Conservation (phyloP, 1,139 yeast genomes). For the Pichia sp. region DNA sequence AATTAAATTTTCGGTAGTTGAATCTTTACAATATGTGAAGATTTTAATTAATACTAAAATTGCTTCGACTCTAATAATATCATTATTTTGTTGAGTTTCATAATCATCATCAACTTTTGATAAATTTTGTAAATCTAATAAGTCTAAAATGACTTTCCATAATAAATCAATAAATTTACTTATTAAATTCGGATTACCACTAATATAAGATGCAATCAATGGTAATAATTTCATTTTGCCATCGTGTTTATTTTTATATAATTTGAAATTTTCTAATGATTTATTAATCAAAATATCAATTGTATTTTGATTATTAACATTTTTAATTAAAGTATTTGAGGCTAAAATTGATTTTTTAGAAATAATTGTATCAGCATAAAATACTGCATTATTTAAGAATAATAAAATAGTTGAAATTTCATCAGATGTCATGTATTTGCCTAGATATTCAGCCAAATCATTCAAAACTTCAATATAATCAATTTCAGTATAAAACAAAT, state of each 20-base stretch:
- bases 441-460: conserved; percentile 52
- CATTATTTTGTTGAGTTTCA: conserved; percentile 36
- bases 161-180: conserved; percentile 18
- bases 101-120: conserved; percentile 26
- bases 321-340: conserved; percentile 41
- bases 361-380: conserved; percentile 41
- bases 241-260: conserved; percentile 5
- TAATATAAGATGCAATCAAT: conserved; percentile 26
- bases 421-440: conserved; percentile 38
- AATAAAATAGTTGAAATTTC: conserved; percentile 38
- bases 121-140: conserved; percentile 30
- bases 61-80: conserved; percentile 47
- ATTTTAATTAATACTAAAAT: conserved; percentile 37
- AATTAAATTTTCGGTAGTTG: conserved; percentile 27
- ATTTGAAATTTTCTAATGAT: neutral
- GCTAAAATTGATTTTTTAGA: conserved; percentile 53
- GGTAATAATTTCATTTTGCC: conserved; percentile 19
- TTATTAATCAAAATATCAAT: conserved; percentile 1
- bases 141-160: conserved; percentile 24
- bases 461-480: conserved; percentile 61
- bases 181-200: conserved; percentile 26
- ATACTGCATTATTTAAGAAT: conserved; percentile 37
- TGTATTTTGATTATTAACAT: conserved; percentile 28
- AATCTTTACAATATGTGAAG: conserved; percentile 27
- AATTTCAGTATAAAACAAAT: conserved; percentile 33